Evolutionary conservation across 495 filamentous ascomycete genomes (phyloP).

Genomic region (Hapsidospora chrysogenum): DNA sequence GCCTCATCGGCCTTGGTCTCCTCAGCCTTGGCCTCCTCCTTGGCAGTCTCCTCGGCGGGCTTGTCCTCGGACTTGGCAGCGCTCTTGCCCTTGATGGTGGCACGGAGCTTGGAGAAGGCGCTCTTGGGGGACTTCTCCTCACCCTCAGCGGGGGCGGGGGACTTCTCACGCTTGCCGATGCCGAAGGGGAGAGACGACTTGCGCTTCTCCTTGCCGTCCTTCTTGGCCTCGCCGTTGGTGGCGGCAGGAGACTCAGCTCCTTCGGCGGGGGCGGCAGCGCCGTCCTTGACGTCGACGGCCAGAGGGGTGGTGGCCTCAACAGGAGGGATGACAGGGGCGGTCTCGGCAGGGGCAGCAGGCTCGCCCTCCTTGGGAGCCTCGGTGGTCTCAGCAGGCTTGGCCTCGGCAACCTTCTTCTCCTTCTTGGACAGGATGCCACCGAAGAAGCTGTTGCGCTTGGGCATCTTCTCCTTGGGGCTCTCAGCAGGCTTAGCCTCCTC

Average conservation of each 20-base stretch:
- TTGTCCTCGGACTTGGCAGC: constrained; percentile 22
- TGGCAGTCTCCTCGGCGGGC: constrained; percentile 27
- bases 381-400: constrained; percentile 25
- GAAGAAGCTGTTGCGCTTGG: constrained; percentile 35
- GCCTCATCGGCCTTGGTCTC: constrained; percentile 30
- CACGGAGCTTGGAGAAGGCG: constrained; percentile 40
- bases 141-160: constrained; percentile 25
- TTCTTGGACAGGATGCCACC: constrained; percentile 31
- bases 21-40: constrained; percentile 28
- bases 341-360: constrained; percentile 20
- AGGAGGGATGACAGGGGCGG: constrained; percentile 38
- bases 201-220: constrained; percentile 39
- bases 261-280: constrained; percentile 22
- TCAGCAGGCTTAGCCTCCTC: constrained; percentile 13
- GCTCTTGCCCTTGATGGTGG: constrained; percentile 30
- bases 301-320: constrained; percentile 39
- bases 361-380: constrained; percentile 19
- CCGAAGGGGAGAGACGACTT: constrained; percentile 38
- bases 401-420: constrained; percentile 24
- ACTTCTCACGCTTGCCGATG: constrained; percentile 36
- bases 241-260: constrained; percentile 22
- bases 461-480: constrained; percentile 6
- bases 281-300: constrained; percentile 19
- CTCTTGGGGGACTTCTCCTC: constrained; percentile 34
- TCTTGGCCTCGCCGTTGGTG: constrained; percentile 33